These are phyloP conservation scores for Tinospora cordifolia DNA, from an alignment of 164 flowering plant species.

Conservation along the genomic window DNA sequence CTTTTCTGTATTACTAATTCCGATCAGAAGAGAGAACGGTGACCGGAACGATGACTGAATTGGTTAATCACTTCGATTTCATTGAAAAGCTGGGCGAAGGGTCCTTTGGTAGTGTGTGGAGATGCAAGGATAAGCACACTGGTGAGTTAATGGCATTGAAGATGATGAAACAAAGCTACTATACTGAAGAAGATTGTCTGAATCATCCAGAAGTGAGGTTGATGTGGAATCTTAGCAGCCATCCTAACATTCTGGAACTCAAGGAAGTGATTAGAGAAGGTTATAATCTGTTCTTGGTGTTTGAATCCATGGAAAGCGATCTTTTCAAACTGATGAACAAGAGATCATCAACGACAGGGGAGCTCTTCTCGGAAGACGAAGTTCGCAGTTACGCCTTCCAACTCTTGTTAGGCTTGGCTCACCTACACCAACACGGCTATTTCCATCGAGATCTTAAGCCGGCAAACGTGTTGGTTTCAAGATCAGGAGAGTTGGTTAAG, in stretches of 20 bases:
- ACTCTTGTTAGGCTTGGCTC: neutral
- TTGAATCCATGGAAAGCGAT: neutral
- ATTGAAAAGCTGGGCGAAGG: too few relatives aligned
- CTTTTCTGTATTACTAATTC: too few relatives aligned
- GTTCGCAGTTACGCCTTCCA: neutral
- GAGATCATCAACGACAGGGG: too few relatives aligned
- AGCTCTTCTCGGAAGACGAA: neutral
- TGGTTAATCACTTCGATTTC: too few relatives aligned
- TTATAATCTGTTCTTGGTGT: neutral
- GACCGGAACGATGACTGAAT: too few relatives aligned
- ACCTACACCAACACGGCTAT: neutral
- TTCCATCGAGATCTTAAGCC: constrained; percentile 13
- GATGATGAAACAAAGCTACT: neutral
- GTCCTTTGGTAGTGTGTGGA: too few relatives aligned
- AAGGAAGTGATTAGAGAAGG: neutral
- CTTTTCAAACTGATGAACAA: too few relatives aligned
- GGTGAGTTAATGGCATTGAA: neutral
- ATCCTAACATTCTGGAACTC: neutral
- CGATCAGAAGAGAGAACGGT: too few relatives aligned
- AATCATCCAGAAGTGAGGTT: neutral
- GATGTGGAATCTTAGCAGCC: too few relatives aligned
- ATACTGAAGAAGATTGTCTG: neutral
- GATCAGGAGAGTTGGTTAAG: constrained; percentile 51
- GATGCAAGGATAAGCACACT: too few relatives aligned
- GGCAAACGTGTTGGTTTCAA: constrained; percentile 59